Conservation (phyloP, 2,329 filamentous ascomycete genomes). For the Trichoderma harzianum region DNA sequence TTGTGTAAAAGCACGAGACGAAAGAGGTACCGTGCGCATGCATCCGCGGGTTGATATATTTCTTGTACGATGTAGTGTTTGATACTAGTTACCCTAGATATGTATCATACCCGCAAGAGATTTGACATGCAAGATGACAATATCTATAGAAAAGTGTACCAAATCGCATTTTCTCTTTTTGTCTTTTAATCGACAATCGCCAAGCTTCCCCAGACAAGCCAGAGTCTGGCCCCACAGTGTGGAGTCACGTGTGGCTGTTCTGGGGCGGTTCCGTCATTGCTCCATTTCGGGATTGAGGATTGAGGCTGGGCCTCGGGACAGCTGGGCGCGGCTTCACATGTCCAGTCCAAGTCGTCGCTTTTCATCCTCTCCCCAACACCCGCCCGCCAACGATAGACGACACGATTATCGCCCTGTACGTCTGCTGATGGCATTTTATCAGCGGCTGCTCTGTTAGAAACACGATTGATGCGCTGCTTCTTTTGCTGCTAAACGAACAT, state of each 20-base stretch:
- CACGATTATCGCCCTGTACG: background rate
- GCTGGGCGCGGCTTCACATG: slow-evolving; percentile 15
- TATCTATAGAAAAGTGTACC: background rate
- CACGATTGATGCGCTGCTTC: background rate
- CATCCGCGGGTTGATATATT: background rate
- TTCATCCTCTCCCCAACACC: background rate
- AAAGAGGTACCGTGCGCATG: background rate
- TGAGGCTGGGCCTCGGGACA: slow-evolving; percentile 14
- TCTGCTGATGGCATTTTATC: background rate
- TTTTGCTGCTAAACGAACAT: background rate
- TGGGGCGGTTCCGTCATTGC: slow-evolving; percentile 14
- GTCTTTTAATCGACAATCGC: background rate
- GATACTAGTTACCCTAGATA: background rate
- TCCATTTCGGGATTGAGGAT: background rate
- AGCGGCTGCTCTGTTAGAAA: background rate
- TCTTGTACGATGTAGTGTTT: background rate
- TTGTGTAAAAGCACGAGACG: background rate
- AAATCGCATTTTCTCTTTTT: background rate
- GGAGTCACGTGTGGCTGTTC: slow-evolving; percentile 12
- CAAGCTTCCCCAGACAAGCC: slow-evolving; percentile 12
- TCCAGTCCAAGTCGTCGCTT: background rate
- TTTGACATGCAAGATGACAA: background rate
- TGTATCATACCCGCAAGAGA: background rate
- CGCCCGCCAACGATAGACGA: background rate
- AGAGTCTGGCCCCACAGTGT: background rate